These are phyloP conservation scores for Scheffersomyces stipitis DNA, from an alignment of 805 yeast species.

Conservation along the genomic window DNA sequence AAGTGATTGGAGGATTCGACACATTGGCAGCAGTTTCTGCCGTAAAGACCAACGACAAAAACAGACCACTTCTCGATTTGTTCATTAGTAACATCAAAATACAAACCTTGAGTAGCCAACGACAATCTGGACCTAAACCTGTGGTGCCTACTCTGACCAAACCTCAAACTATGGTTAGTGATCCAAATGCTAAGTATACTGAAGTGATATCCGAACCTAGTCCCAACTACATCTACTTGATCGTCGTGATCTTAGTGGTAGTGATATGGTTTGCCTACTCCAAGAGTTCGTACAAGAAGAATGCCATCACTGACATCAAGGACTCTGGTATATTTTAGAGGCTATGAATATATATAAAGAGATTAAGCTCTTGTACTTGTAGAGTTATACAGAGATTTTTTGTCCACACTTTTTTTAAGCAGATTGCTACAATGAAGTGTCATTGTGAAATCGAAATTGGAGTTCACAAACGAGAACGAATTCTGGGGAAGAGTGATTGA, in stretches of 20 bases:
- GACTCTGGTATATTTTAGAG: conserved; percentile 18
- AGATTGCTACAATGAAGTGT: no score
- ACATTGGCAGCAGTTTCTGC: conserved; percentile 20
- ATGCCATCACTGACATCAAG: conserved; percentile 24
- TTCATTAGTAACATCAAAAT: conserved; percentile 12
- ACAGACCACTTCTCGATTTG: conserved; percentile 16
- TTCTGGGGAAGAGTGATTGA: no score
- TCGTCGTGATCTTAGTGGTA: conserved; percentile 8
- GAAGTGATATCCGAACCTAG: conserved; percentile 7
- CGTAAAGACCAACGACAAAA: neutral
- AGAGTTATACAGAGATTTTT: no score
- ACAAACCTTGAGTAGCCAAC: conserved; percentile 1
- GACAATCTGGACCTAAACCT: neutral
- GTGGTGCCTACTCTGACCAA: neutral
- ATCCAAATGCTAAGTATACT: neutral
- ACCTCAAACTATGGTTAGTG: no score
- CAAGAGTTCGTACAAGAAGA: conserved; percentile 19
- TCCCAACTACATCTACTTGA: conserved; percentile 10
- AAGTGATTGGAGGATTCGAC: conserved; percentile 22
- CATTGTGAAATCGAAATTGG: no score
- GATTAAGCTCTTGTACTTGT: no score
- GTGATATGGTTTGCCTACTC: conserved; percentile 10
- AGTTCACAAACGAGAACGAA: no score
- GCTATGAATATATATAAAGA: neutral
- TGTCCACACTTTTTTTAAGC: no score